Evolutionary conservation across 2,329 filamentous ascomycete genomes (phyloP).

Genomic region (Colletotrichum australisinense): DNA sequence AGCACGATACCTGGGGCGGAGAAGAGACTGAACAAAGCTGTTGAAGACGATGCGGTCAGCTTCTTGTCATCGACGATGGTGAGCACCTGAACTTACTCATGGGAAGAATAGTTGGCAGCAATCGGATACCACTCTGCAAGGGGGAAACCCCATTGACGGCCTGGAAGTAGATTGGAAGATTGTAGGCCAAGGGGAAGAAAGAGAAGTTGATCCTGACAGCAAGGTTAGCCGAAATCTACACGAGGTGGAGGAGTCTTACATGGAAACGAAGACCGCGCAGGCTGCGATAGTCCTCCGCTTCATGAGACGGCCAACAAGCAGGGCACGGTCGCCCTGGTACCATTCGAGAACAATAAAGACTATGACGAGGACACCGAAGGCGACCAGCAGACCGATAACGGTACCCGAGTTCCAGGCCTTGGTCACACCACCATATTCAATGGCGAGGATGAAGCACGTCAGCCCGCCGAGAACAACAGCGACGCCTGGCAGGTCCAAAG

Average conservation of each 20-base stretch:
- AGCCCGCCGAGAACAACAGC: constrained; percentile 56
- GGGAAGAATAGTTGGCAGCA: too few relatives aligned
- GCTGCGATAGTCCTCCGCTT: constrained; percentile 54
- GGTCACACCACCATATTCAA: constrained; percentile 58
- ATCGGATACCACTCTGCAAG: too few relatives aligned
- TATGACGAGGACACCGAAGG: constrained; percentile 39
- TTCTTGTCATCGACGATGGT: too few relatives aligned
- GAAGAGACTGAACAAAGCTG: neutral
- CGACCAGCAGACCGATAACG: constrained; percentile 53
- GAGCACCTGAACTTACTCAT: constrained; percentile 36
- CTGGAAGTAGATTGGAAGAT: constrained; percentile 56
- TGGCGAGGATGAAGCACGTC: constrained; percentile 58
- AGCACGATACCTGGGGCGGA: constrained; percentile 24
- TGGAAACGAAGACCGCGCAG: constrained; percentile 35
- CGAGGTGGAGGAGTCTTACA: too few relatives aligned
- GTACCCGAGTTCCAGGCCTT: constrained; percentile 55
- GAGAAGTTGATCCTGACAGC: constrained; percentile 45
- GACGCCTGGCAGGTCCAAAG: constrained; percentile 51
- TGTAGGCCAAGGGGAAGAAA: constrained; percentile 56
- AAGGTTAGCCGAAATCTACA: too few relatives aligned
- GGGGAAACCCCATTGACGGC: constrained; percentile 38
- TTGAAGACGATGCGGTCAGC: too few relatives aligned
- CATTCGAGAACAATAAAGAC: constrained; percentile 55
- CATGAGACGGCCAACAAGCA: constrained; percentile 56
- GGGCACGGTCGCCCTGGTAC: constrained; percentile 53